A percentile compares a stretch with the other conserved stretches of the same genome.
Conservation (phyloP, 768 basidiomycete genomes). For the Pholiota molesta region DNA sequence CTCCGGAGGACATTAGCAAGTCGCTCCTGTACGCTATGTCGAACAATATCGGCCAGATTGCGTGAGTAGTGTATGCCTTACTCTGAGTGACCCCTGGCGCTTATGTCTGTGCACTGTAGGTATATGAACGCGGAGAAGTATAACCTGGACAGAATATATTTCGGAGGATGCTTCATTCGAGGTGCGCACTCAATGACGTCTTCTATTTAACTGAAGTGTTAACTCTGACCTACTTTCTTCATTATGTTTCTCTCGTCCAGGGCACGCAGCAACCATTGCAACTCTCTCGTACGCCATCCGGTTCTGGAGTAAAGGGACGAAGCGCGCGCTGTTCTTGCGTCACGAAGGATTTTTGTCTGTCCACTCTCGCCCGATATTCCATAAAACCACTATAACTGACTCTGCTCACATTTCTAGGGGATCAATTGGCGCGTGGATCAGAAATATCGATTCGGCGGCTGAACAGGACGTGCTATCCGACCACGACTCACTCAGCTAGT, state of each 20-base stretch:
- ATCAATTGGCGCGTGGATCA: slow-evolving; percentile 96
- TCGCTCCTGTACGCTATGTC: slow-evolving; percentile 95
- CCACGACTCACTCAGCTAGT: background rate
- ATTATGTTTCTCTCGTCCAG: slow-evolving; percentile 38
- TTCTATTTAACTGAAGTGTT: slow-evolving; percentile 3
- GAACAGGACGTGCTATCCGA: slow-evolving; percentile 12
- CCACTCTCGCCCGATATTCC: slow-evolving; percentile 7
- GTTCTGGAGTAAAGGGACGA: slow-evolving; percentile 98
- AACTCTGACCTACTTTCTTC: background rate
- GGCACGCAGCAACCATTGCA: slow-evolving; percentile 95
- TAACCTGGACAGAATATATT: slow-evolving; percentile 94
- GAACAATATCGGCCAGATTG: slow-evolving; percentile 99
- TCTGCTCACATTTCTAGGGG: slow-evolving; percentile 53
- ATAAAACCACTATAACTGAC: slow-evolving; percentile 8
- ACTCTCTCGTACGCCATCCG: slow-evolving; percentile 98
- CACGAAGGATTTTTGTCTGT: slow-evolving; percentile 98
- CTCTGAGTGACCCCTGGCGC: background rate
- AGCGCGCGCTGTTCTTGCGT: slow-evolving; percentile 93
- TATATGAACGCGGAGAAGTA: slow-evolving; percentile 99
- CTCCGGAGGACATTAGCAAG: slow-evolving; percentile 91
- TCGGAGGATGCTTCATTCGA: slow-evolving; percentile 98
- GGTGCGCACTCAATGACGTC: slow-evolving; percentile 48
- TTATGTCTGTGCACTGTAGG: slow-evolving; percentile 40
- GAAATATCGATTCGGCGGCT: slow-evolving; percentile 75
- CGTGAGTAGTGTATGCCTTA: slow-evolving; percentile 60